A percentile compares a stretch with the other conserved stretches of the same genome.
Evolutionary conservation across 768 basidiomycete species (phyloP).

Genomic region (Holtermanniella nyarrowii): DNA sequence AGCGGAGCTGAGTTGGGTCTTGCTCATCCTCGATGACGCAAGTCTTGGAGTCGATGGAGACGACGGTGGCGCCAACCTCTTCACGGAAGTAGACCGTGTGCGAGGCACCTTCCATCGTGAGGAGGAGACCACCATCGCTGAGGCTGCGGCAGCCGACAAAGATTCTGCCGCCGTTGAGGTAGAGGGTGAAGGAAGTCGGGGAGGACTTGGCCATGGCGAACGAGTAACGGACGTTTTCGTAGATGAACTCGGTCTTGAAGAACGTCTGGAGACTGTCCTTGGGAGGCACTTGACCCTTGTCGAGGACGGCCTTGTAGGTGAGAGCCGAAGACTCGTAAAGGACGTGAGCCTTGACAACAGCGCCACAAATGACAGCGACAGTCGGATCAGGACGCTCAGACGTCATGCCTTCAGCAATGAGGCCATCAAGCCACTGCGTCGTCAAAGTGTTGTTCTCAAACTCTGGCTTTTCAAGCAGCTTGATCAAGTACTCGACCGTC

Average conservation of each 20-base stretch:
- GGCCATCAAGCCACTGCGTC: conserved; percentile 94
- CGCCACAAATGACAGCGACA: conserved; percentile 90
- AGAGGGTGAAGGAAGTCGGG: conserved; percentile 79
- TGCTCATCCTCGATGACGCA: conserved; percentile 99
- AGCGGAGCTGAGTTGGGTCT: conserved; percentile 92
- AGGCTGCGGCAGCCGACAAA: conserved; percentile 84
- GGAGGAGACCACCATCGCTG: conserved; percentile 87
- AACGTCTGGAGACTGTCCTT: conserved; percentile 93
- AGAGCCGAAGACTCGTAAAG: conserved; percentile 78
- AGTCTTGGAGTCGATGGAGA: conserved; percentile 89
- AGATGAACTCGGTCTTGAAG: conserved; percentile 93
- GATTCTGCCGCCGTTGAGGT: conserved; percentile 88
- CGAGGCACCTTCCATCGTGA: conserved; percentile 83
- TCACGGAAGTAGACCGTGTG: conserved; percentile 98
- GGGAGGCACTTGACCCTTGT: conserved; percentile 95
- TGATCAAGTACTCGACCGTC: conserved; percentile 98
- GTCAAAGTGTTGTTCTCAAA: conserved; percentile 97
- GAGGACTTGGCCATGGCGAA: conserved; percentile 92
- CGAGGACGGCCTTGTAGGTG: conserved; percentile 88
- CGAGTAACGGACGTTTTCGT: conserved; percentile 87
- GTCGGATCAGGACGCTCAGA: conserved; percentile 90
- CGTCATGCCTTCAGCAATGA: conserved; percentile 94
- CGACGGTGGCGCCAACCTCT: conserved; percentile 82
- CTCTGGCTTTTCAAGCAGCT: conserved; percentile 85
- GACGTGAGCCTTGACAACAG: conserved; percentile 87